These are phyloP conservation scores for Thielaviopsis punctulata DNA, from an alignment of 2,329 filamentous ascomycete species.

Conservation along the genomic window DNA sequence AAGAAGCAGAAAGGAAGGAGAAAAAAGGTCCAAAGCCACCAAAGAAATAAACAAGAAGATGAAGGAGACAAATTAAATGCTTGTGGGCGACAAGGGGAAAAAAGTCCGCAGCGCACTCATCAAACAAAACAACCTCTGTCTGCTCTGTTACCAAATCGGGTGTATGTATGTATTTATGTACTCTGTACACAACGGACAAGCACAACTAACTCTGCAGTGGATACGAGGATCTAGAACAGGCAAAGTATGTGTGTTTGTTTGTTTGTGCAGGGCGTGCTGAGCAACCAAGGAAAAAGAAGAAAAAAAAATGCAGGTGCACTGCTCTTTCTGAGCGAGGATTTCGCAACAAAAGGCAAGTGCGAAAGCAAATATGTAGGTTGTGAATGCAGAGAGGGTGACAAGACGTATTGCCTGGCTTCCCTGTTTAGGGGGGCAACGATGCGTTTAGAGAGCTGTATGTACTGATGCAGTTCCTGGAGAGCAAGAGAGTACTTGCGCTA, in stretches of 20 bases:
- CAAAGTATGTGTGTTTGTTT: not conserved
- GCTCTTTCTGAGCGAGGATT: not conserved
- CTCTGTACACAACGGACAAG: too few species aligned
- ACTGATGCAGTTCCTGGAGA: not conserved
- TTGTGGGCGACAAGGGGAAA: not conserved
- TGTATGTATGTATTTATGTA: too few species aligned
- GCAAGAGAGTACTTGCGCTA: not conserved
- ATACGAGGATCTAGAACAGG: not conserved
- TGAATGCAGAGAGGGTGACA: not conserved
- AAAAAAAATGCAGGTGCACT: not conserved
- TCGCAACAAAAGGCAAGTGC: not conserved
- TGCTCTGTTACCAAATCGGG: not conserved
- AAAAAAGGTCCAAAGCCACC: not conserved
- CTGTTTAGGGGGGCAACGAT: not conserved
- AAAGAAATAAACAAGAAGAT: not conserved
- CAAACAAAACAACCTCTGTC: not conserved
- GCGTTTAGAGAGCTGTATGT: not conserved
- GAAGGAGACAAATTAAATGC: not conserved
- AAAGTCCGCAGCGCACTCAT: not conserved
- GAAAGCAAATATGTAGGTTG: too few species aligned
- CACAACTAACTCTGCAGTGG: not conserved
- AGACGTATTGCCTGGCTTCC: not conserved
- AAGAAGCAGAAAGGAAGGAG: not conserved
- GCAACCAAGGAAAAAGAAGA: not conserved
- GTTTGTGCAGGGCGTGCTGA: not conserved